phyloP scores from a whole-genome alignment of 2,329 filamentous ascomycete genomes.

The Xylaria sp. region DNA sequence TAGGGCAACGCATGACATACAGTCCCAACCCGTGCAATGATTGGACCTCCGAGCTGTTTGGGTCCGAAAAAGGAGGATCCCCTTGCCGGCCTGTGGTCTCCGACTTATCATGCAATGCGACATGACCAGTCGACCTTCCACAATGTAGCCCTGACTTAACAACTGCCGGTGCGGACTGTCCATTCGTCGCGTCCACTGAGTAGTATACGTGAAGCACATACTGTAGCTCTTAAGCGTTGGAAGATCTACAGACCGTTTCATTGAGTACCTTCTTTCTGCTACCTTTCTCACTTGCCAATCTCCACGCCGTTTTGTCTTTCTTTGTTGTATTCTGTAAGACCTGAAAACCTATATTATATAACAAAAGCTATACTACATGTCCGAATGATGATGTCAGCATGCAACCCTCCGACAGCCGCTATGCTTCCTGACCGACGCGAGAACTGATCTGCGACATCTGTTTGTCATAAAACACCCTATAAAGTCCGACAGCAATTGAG shows the following conservation, averaged over 20 bases:
- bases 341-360: not conserved
- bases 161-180: conserved; percentile 20
- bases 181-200: not conserved
- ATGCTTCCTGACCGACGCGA: not conserved
- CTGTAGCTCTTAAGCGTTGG: not conserved
- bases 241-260: conserved; percentile 14
- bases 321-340: conserved; percentile 19
- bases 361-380: conserved; percentile 22
- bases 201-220: conserved; percentile 10
- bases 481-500: not conserved
- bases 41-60: not conserved
- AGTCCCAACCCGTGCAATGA: not conserved
- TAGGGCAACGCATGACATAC: not conserved
- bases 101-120: conserved; percentile 13
- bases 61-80: conserved; percentile 12
- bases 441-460: conserved; percentile 2
- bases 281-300: not conserved
- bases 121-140: conserved; percentile 17
- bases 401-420: conserved; percentile 2
- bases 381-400: conserved; percentile 4
- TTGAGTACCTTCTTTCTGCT: not conserved
- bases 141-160: not conserved
- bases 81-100: not conserved
- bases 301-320: not conserved
- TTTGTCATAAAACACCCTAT: not conserved